A percentile compares a stretch with the other conserved stretches of the same genome.
Evolutionary conservation across 306 rosid genomes (phyloP).

Genomic region (Prosopis cineraria): DNA sequence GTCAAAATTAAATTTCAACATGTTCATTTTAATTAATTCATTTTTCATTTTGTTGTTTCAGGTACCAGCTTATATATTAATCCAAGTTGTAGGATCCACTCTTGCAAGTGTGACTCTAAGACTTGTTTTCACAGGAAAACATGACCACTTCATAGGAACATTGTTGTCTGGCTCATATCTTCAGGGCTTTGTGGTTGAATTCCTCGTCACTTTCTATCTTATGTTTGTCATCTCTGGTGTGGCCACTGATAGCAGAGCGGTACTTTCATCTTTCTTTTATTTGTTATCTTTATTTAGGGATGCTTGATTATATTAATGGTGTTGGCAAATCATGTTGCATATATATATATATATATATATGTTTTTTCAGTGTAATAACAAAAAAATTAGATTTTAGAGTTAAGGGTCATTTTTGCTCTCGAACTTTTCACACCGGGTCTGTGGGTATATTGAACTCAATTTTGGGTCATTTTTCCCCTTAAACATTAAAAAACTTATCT

Average conservation of each 20-base stretch:
- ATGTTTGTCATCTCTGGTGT: constrained; percentile 83
- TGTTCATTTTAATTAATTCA: too few species aligned
- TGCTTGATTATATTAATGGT: background rate
- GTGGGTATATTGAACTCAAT: too few species aligned
- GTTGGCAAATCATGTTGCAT: background rate
- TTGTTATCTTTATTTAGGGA: background rate
- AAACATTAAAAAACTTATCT: too few species aligned
- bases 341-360: too few species aligned
- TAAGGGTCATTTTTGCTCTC: too few species aligned
- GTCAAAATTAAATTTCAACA: too few species aligned
- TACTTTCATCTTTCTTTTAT: background rate
- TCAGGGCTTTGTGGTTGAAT: constrained; percentile 79
- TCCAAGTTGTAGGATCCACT: constrained; percentile 71
- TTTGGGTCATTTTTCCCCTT: too few species aligned
- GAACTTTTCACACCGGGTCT: too few species aligned
- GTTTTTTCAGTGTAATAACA: too few species aligned
- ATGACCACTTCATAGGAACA: constrained; percentile 69
- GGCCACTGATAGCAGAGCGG: constrained; percentile 89
- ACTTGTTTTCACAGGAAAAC: constrained; percentile 50
- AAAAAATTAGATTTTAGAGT: too few species aligned
- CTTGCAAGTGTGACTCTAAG: constrained; percentile 75
- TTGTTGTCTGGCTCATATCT: constrained; percentile 48
- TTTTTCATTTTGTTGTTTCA: background rate
- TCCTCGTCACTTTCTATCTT: constrained; percentile 82
- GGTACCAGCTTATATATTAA: constrained; percentile 73